Evolutionary conservation across 1,284 basidiomycete species (phyloP), one percentile per base, ranked within the genome.

Genomic region (Kwoniella shivajii): DNA sequence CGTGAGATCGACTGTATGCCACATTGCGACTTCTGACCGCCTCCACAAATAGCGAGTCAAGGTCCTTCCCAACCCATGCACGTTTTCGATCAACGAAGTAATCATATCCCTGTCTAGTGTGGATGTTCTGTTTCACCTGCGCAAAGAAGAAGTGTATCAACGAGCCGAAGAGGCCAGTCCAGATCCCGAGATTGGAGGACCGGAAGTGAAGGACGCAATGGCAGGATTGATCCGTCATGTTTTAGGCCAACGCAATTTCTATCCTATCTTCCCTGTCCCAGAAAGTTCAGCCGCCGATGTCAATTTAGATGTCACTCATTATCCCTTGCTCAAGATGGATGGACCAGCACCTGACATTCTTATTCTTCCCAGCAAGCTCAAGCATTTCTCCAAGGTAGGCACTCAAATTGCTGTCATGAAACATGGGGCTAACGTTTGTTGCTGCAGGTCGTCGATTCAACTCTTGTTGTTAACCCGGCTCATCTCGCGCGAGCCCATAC

Each of bases 241-340:
- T 6, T 78, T 98, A 7, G 84, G 89, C 50, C 95, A 99, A 71
- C 82, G 91, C 68, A 93, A 88, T 70, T 96, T 97, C 79, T 99
- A 99, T 75, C 96, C 96, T 0, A 76, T 98, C 42, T 98, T 95
- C 73, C 95, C 95, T 2, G 84, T 87, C 0, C 92, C 95, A 0
- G 74, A 83, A 14, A 85, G 88, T 3, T 77, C 89, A 16, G 81
- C 86, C 0, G 81, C 83, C 33, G 90, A 92, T 68, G 85, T 96
- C 51, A 93, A 93, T 68, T 82, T 97, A 27, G 92, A 95, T 70
- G 82, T 94, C 14, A 86, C 88, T 20, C 92, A 95, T 63, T 72
- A 77, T 57, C 59, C 75, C 36, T 66, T 80, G 49, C 64, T 81
- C 48, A 72, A 69, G 57, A 73, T 81, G 60, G 68, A 71, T 41